Conservation (phyloP, 306 rosid species). For the Oxytropis ochrocephala region DNA sequence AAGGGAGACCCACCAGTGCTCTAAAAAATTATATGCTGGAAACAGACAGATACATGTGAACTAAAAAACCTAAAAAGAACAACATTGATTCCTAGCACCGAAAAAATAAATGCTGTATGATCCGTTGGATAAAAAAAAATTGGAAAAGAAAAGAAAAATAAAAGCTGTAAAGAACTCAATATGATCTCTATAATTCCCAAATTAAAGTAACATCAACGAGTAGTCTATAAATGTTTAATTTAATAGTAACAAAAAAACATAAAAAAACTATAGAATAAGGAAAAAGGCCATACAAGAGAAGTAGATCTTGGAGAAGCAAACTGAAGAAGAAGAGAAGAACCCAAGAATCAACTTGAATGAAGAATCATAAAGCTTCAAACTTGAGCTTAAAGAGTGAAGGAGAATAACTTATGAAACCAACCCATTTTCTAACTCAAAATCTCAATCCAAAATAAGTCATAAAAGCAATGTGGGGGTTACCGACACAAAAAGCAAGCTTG, state of each 20-base stretch:
- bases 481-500: not conserved
- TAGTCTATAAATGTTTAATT: constrained; percentile 10
- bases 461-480: constrained; percentile 4
- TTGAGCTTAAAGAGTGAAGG: constrained; percentile 37
- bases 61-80: not conserved
- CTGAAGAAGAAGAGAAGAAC: constrained; percentile 35
- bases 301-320: constrained; percentile 72
- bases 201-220: constrained; percentile 35
- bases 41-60: constrained; percentile 3
- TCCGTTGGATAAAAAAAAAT: not conserved
- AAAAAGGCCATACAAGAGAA: constrained; percentile 71
- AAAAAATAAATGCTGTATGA: constrained; percentile 12
- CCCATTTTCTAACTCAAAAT: constrained; percentile 24
- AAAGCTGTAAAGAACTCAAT: constrained; percentile 13
- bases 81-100: constrained; percentile 29
- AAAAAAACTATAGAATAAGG: not conserved
- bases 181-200: constrained; percentile 32
- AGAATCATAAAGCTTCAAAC: constrained; percentile 50
- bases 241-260: constrained; percentile 4
- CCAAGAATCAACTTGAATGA: constrained; percentile 36
- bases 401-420: constrained; percentile 27
- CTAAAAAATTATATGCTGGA: constrained; percentile 29
- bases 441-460: constrained; percentile 14
- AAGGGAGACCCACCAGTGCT: constrained; percentile 33
- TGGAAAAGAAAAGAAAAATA: constrained; percentile 10